Evolutionary conservation across 345 rosid species (phyloP).

Genomic region (Aquilaria yunnanensis): DNA sequence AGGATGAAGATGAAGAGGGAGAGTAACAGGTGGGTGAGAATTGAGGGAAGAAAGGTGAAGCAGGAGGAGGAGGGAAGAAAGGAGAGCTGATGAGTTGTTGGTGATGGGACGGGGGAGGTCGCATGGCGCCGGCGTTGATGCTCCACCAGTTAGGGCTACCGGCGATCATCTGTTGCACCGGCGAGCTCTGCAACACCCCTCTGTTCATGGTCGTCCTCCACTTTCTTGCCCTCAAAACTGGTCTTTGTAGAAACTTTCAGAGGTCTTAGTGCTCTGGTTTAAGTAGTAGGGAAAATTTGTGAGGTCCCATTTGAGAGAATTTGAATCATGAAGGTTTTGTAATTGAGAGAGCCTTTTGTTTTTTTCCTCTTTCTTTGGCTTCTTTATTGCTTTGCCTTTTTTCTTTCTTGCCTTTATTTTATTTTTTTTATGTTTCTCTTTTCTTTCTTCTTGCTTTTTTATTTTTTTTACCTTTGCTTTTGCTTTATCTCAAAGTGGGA

Average conservation of each 20-base stretch:
- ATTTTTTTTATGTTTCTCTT: constrained; percentile 33
- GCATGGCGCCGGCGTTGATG: constrained; percentile 52
- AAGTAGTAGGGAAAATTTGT: constrained; percentile 26
- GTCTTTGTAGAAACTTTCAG: constrained; percentile 47
- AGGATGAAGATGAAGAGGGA: constrained; percentile 40
- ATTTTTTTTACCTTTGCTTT: constrained; percentile 53
- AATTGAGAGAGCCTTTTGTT: constrained; percentile 24
- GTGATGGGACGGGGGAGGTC: constrained; percentile 39
- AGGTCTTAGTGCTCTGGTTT: constrained; percentile 31
- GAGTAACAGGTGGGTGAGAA: constrained; percentile 29
- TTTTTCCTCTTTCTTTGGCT: constrained; percentile 28
- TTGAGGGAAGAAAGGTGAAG: constrained; percentile 31
- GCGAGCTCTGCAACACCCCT: constrained; percentile 67
- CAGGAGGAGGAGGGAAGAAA: constrained; percentile 25
- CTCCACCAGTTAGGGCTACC: constrained; percentile 91
- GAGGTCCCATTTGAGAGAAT: constrained; percentile 20
- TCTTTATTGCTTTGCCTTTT: constrained; percentile 26
- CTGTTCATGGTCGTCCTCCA: constrained; percentile 43
- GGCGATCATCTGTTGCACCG: constrained; percentile 75
- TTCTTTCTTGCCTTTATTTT: constrained; percentile 15
- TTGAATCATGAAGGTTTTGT: constrained; percentile 47
- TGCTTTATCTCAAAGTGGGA: constrained; percentile 89
- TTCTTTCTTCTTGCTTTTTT: constrained; percentile 29
- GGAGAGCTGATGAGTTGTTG: constrained; percentile 33
- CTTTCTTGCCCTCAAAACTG: constrained; percentile 28